Evolutionary conservation across 1,139 yeast genomes (phyloP), one percentile per base, ranked within the genome.

Genomic region (Nakaseomyces glabratus): DNA sequence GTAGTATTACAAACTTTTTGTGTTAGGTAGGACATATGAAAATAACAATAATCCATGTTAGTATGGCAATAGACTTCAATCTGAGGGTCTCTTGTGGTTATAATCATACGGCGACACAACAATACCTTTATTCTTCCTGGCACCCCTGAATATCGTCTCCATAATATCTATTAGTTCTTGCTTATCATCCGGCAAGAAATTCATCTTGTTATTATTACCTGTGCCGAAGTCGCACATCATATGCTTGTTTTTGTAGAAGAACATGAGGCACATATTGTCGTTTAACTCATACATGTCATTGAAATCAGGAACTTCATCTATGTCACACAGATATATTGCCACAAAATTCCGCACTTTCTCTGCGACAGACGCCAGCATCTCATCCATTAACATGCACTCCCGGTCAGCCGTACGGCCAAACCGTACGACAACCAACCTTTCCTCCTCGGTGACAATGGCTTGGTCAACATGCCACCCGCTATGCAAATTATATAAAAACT

Each of bases 201-300:
- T 86, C 62, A 90, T 64, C 64, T 90, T 90, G 64, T 93, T 90
- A 60, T 93, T 90, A 55, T 90, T 85, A 28, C 99, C 99, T 0
- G 98, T 90, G 2, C 98, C 98, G 59, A 86, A 86, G 63, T 90
- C 98, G 61, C 95, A 84, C 85, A 88, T 76, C 94, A 93, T 88
- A 57, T 90, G 98, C 57, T 86, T 88, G 61, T 90, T 90, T 36
- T 94, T 66, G 61, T 73, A 85, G 57, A 90, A 90, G 55, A 90
- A 88, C 97, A 90, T 90, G 37, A 90, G 68, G 33, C 94, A 78
- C 68, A 82, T 76, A 20, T 95, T 93, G 46, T 85, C 96, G 52
- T 80, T 84, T 38, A 90, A 62, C 57, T 90, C 97, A 58, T 90
- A 90, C 93, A 90, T 86, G 50, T 76, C 70, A 57, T 86, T 88